A percentile compares a stretch with the other conserved stretches of the same genome.
Evolutionary conservation across 805 yeast genomes (phyloP).

Genomic region (Nakazawaea pomicola): DNA sequence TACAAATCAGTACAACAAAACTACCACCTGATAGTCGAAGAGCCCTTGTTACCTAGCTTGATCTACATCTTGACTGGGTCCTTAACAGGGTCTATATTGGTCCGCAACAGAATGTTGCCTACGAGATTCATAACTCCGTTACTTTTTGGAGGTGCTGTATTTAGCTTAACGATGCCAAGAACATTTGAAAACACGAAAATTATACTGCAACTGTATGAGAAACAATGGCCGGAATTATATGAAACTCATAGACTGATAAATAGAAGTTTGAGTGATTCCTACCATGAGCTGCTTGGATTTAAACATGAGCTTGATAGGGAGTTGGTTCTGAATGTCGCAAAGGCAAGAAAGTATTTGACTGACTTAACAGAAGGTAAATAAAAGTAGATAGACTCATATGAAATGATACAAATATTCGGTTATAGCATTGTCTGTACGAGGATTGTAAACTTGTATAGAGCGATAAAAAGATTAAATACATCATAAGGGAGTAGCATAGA

Average conservation of each 20-base stretch:
- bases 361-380: constrained; percentile 6
- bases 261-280: not conserved
- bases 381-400: too few species aligned
- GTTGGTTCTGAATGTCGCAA: constrained; percentile 3
- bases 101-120: constrained; percentile 41
- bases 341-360: constrained; percentile 6
- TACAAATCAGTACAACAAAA: constrained; percentile 24
- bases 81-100: constrained; percentile 52
- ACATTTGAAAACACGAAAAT: constrained; percentile 32
- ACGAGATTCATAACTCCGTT: constrained; percentile 48
- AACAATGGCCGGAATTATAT: constrained; percentile 33
- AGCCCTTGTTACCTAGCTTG: constrained; percentile 51
- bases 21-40: constrained; percentile 35
- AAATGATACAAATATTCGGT: too few species aligned
- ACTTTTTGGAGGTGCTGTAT: constrained; percentile 41
- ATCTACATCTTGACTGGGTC: constrained; percentile 52
- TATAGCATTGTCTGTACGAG: too few species aligned
- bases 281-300: not conserved
- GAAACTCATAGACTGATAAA: constrained; percentile 16
- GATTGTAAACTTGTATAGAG: too few species aligned
- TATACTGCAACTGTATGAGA: constrained; percentile 25
- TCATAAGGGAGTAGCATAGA: too few species aligned
- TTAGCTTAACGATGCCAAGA: constrained; percentile 44
- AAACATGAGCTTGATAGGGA: not conserved
- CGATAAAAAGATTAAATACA: too few species aligned